Percentiles rank a stretch among this genome's conserved stretches.
phyloP scores from a whole-genome alignment of 257 asterid species.

The Scutellaria barbata region DNA sequence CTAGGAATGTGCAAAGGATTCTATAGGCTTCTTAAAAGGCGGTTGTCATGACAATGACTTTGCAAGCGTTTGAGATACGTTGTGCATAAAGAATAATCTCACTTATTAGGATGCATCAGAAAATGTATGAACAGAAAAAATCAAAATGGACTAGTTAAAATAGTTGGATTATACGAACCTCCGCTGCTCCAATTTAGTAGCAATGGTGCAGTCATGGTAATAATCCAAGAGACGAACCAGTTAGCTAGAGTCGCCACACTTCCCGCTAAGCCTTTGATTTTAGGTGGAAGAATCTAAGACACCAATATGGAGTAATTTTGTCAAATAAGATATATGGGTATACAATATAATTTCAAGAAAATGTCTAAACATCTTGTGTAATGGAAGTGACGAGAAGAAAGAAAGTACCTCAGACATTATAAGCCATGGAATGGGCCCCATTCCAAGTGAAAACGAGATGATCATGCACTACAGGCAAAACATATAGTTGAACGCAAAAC shows the following conservation, averaged over 20 bases:
- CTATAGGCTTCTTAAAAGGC: no score
- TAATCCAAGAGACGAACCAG: constrained; percentile 61
- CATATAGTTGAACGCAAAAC: constrained; percentile 24
- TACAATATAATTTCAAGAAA: background rate
- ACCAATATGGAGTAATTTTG: constrained; percentile 16
- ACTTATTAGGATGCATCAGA: background rate
- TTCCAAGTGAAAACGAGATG: constrained; percentile 63
- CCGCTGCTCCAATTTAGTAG: constrained; percentile 67
- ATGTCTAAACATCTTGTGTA: constrained; percentile 1
- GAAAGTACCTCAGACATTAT: constrained; percentile 73
- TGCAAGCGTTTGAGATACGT: no score
- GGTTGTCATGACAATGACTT: no score
- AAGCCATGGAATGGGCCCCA: constrained; percentile 81
- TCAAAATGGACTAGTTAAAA: background rate
- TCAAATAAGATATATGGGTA: background rate
- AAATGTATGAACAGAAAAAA: background rate
- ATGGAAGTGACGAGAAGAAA: background rate
- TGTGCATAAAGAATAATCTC: no score
- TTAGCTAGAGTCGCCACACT: constrained; percentile 57
- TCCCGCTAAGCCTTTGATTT: constrained; percentile 73
- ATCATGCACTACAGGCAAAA: constrained; percentile 48
- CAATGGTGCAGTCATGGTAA: constrained; percentile 64
- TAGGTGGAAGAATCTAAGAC: constrained; percentile 69
- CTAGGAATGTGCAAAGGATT: no score
- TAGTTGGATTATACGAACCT: constrained; percentile 46